Base-by-base conservation (phyloP, 768 basidiomycete species). In the Mycena pura region DNA sequence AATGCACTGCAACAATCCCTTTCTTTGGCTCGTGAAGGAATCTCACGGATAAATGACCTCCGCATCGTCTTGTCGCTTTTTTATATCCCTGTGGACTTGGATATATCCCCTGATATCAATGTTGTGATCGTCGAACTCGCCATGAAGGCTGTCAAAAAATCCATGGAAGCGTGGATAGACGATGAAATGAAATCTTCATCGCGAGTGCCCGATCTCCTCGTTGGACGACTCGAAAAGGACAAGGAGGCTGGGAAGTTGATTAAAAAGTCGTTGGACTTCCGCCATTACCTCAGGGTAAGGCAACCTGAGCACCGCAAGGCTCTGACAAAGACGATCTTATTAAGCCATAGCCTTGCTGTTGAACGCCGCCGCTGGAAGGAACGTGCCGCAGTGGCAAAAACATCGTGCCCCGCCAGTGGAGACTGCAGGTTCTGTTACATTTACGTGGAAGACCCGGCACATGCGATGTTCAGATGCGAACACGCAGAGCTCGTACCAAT, bases 161-260 rank as follows among this genome's bases (percentile, higher is more conserved):
- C 51, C 3, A 53, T 53, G 51, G 39, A 53, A 28, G 38, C 51
- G 24, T 53, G 51, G 51, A 53, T 53, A 7, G 41, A 43, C 41
- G 5, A 21, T 24, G 19, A 43, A 22, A 43, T 43, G 9, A 22
- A 43, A 43, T 7, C n/a, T 6, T 43, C 41, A 14, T 43, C 41
- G 41, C 21, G 41, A 22, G 24, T 22, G 21, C 21, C 21, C 6
- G 41, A 43, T 22, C 41, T 43, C 10, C 41, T 43, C 21, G 3
- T 22, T 15, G 41, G 41, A 21, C 41, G 41, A n/a, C 41, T 43
- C 6, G 41, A 43, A 21, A 43, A 15, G 41, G 41, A 43, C 41
- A 43, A 24, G 6, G 41, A 43, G 5, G 9, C n/a, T 6, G 41
- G 21, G 3, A 43, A 21, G n/a, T 7, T 43, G 6, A 24, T 21